Base-by-base conservation (phyloP, 805 yeast genomes). In the Pichia kluyveri region DNA sequence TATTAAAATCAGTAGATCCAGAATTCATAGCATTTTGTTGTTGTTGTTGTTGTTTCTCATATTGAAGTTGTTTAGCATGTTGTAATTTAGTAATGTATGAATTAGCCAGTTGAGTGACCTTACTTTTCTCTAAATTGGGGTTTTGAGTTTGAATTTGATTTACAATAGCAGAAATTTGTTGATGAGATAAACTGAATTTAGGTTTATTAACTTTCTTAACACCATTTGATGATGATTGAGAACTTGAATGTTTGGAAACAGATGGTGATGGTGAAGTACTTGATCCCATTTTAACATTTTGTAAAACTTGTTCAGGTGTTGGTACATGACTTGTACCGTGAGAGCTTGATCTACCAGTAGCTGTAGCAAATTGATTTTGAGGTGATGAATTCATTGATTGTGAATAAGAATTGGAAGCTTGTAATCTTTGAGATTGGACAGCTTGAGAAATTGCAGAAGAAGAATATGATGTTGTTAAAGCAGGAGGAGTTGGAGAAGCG, bases 31-130 rank as follows among this genome's bases (percentile, higher is more conserved):
- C n/a, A 34, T 23, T 36, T 30, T 23, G 26, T 23, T 23, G 26
- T 30, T 23, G 26, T 23, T 23, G 26, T 30, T 48, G 51, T 18
- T 51, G 61, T 26, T 62, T 58, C 55, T 51, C 55, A 14, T 45
- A 47, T 32, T 67, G 56, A 39, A 60, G 50, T 36, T 57, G 60
- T 41, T 61, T 53, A 5, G 47, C 45, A 38, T 58, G 58, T 59
- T 79, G 83, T 36, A 77, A 63, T 51, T 72, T 76, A 1, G 85
- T 80, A 52, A 81, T 61, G 55, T 80, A 80, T 15, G 80, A 72
- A 3, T 83, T 83, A 3, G 87, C 86, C 48, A 81, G 68, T 49
- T 77, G 75, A 3, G 83, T 78, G 1, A 82, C 85, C 56, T 82
- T 83, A 48, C 77, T 82, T 51, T 79, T 79, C 11, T 79, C 69